phyloP scores from a whole-genome alignment of 1,284 basidiomycete species.

The Cryptococcus deneoformans region DNA sequence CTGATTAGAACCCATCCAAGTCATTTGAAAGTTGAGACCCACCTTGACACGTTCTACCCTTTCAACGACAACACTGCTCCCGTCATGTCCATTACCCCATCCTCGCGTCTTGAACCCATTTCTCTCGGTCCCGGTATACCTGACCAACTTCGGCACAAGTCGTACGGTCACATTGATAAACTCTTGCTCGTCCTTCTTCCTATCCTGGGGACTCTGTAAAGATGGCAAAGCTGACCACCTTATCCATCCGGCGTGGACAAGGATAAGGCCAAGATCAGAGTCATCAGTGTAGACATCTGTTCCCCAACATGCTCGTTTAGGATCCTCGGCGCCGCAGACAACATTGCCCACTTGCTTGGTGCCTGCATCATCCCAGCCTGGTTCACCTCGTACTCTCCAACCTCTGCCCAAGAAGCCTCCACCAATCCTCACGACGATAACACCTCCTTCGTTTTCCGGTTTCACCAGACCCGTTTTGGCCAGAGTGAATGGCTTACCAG shows the following conservation, averaged over 20 bases:
- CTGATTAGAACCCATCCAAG: neutral
- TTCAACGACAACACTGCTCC: conserved; percentile 55
- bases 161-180: conserved; percentile 52
- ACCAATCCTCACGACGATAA: conserved; percentile 33
- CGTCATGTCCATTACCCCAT: conserved; percentile 60
- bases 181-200: conserved; percentile 28
- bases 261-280: conserved; percentile 55
- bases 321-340: conserved; percentile 16
- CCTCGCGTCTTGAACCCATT: conserved; percentile 53
- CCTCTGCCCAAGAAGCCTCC: conserved; percentile 34
- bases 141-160: conserved; percentile 54
- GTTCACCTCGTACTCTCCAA: conserved; percentile 44
- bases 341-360: conserved; percentile 8
- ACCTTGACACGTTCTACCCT: conserved; percentile 51
- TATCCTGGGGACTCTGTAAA: conserved; percentile 5
- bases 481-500: conserved; percentile 30
- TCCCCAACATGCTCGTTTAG: conserved; percentile 52
- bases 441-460: conserved; percentile 24
- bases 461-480: conserved; percentile 14
- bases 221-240: conserved; percentile 31
- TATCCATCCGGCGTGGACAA: conserved; percentile 57
- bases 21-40: conserved; percentile 17
- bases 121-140: conserved; percentile 54
- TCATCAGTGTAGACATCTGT: conserved; percentile 62
- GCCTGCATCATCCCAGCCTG: conserved; percentile 40